phyloP scores from a whole-genome alignment of 1,284 basidiomycete genomes.

The Pholiota adiposa region DNA sequence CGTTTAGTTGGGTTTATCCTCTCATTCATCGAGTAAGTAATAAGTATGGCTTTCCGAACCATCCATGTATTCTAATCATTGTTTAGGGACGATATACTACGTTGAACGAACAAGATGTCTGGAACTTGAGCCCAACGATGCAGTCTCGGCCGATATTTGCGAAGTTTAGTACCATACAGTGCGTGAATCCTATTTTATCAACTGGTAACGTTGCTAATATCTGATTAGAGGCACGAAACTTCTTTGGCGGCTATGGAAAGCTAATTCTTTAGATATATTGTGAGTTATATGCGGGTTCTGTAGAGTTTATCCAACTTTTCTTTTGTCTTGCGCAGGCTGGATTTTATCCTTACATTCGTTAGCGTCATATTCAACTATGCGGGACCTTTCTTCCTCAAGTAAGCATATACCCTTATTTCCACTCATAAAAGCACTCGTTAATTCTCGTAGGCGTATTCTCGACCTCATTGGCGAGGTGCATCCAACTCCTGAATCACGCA shows the following conservation, averaged over 20 bases:
- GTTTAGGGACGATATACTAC: slow-evolving; percentile 59
- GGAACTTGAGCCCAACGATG: slow-evolving; percentile 69
- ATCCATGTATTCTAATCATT: neutral
- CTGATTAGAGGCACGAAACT: slow-evolving; percentile 52
- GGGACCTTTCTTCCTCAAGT: slow-evolving; percentile 71
- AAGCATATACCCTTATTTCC: slow-evolving; percentile 19
- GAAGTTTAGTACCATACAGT: slow-evolving; percentile 55
- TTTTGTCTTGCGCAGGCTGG: slow-evolving; percentile 53
- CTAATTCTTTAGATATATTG: slow-evolving; percentile 77
- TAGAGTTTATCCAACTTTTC: neutral
- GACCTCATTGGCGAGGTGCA: slow-evolving; percentile 41
- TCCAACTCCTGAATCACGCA: slow-evolving; percentile 48
- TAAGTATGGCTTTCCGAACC: neutral
- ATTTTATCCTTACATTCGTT: slow-evolving; percentile 65
- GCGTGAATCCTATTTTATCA: slow-evolving; percentile 15
- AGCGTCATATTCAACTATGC: slow-evolving; percentile 74
- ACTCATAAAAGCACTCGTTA: neutral
- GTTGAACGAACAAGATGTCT: slow-evolving; percentile 74
- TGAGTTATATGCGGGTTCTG: slow-evolving; percentile 26
- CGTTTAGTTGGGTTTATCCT: slow-evolving; percentile 79
- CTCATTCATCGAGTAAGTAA: slow-evolving; percentile 57
- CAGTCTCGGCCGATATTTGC: slow-evolving; percentile 69
- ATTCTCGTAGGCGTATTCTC: slow-evolving; percentile 46
- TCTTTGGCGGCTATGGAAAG: slow-evolving; percentile 62
- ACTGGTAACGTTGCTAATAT: neutral